Evolutionary conservation across 1,284 basidiomycete species (phyloP).

Genomic region (Schizophyllum commune): DNA sequence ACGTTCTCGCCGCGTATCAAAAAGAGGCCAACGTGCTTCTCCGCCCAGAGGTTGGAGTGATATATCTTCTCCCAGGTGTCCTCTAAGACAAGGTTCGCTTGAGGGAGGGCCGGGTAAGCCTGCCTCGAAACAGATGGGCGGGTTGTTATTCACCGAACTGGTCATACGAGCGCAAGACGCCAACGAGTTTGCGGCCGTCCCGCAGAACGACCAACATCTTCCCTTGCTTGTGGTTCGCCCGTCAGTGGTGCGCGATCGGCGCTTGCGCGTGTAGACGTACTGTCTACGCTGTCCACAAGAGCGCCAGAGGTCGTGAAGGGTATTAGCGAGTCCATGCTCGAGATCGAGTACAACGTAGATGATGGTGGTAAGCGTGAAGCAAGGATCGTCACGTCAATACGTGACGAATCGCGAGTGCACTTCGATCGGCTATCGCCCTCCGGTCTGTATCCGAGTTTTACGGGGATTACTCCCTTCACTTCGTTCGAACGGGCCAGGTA

Average conservation of each 20-base stretch:
- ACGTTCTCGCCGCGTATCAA: constrained; percentile 98
- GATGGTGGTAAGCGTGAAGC: no score
- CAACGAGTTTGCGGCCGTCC: constrained; percentile 94
- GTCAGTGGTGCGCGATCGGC: constrained; percentile 26
- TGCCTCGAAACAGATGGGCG: neutral
- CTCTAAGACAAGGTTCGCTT: constrained; percentile 93
- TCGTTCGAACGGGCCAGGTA: no score
- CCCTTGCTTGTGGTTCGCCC: constrained; percentile 46
- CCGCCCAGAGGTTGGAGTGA: constrained; percentile 72
- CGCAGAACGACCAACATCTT: constrained; percentile 97
- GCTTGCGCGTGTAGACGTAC: constrained; percentile 76
- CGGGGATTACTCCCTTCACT: no score
- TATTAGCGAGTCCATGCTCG: constrained; percentile 83
- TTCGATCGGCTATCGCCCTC: no score
- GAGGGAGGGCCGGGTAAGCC: constrained; percentile 2
- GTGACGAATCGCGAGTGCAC: no score
- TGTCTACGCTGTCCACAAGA: constrained; percentile 96
- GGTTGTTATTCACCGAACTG: constrained; percentile 80
- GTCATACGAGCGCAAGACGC: constrained; percentile 95
- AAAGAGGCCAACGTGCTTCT: constrained; percentile 83
- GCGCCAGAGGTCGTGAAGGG: constrained; percentile 96
- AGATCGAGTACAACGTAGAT: neutral
- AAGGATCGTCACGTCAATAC: no score
- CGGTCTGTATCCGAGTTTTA: no score
- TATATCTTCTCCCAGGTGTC: constrained; percentile 87